phyloP scores from a whole-genome alignment of 129 eudicot genomes.

The Pseudognaphalium luteoalbum region DNA sequence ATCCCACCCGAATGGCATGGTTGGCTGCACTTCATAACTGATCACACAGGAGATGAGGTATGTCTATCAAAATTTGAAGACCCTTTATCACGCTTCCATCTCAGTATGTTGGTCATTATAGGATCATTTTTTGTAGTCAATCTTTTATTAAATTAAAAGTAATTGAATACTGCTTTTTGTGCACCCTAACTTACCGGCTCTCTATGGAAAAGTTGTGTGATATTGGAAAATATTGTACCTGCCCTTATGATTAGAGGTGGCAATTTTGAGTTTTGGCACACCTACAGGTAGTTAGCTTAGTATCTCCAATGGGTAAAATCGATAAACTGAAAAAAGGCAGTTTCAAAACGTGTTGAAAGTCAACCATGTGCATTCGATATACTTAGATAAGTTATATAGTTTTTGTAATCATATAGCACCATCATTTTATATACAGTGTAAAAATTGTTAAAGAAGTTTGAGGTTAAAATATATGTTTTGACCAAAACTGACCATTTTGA shows the following conservation, averaged over 20 bases:
- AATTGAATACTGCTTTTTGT: background rate
- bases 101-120: conserved; percentile 1
- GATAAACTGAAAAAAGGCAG: background rate
- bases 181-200: background rate
- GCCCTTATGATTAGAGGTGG: background rate
- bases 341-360: no score
- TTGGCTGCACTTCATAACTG: conserved; percentile 90
- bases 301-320: background rate
- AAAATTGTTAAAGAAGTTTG: background rate
- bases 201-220: background rate
- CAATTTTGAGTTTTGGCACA: background rate
- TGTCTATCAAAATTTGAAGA: background rate
- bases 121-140: background rate
- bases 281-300: background rate
- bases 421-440: background rate
- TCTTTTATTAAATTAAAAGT: background rate
- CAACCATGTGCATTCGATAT: no score
- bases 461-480: background rate
- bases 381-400: background rate
- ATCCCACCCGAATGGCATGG: conserved; percentile 99
- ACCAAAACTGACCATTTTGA: background rate
- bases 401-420: background rate
- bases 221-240: background rate
- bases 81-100: background rate
- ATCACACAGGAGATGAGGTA: conserved; percentile 97